Conservation (phyloP, 2,329 filamentous ascomycete species). For the Coniochaeta sp. region DNA sequence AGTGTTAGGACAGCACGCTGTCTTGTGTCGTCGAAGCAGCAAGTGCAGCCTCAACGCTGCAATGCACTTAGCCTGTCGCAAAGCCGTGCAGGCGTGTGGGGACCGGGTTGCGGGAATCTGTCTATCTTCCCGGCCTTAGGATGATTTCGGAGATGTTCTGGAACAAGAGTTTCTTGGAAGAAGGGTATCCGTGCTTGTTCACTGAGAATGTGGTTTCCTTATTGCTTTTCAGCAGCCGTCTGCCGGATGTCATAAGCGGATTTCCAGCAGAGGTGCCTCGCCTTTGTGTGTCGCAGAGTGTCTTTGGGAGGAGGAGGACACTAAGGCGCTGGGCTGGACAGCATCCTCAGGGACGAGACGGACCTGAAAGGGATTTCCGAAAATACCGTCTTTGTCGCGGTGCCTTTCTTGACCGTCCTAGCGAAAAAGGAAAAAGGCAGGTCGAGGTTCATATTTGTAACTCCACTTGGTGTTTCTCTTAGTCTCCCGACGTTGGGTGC, state of each 20-base stretch:
- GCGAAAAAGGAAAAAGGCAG: background rate
- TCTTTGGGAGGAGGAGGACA: background rate
- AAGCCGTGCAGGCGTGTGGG: background rate
- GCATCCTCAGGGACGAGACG: background rate
- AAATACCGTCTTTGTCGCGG: conserved; percentile 3
- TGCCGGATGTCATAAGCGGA: background rate
- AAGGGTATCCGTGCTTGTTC: background rate
- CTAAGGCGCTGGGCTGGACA: background rate
- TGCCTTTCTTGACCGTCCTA: background rate
- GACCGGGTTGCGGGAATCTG: background rate
- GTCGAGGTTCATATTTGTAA: background rate
- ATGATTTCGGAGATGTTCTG: background rate
- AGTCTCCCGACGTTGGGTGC: background rate
- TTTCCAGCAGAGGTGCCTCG: background rate
- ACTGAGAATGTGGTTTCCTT: background rate
- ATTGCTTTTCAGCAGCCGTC: background rate
- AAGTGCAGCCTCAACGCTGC: background rate
- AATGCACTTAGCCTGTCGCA: background rate
- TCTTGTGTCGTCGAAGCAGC: background rate
- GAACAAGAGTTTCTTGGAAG: background rate
- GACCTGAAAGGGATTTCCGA: background rate
- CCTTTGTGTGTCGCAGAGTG: conserved; percentile 2
- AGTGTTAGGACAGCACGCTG: background rate
- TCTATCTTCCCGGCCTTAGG: background rate
- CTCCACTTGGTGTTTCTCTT: background rate